Conservation (phyloP, 768 basidiomycete genomes). For the Pulveroboletus sp. region DNA sequence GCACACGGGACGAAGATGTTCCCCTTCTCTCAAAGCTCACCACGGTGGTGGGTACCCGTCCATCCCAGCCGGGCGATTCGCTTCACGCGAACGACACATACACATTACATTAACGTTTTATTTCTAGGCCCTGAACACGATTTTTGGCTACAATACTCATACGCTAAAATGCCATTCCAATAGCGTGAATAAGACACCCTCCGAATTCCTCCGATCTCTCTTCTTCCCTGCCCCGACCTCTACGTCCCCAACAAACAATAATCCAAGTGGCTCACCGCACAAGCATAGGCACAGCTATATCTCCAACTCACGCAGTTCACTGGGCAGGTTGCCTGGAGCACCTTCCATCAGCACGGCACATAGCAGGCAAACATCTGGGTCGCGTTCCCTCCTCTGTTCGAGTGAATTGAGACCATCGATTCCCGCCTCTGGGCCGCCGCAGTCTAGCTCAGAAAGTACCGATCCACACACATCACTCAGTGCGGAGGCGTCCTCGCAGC, state of each 20-base stretch:
- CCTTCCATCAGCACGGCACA: slow-evolving; percentile 20
- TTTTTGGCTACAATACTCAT: slow-evolving; percentile 58
- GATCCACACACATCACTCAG: slow-evolving; percentile 2
- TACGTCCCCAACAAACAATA: slow-evolving; percentile 15
- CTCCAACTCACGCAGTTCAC: slow-evolving; percentile 19
- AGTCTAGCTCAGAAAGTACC: slow-evolving; percentile 12
- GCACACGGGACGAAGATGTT: slow-evolving; percentile 63
- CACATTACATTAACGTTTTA: slow-evolving; percentile 6
- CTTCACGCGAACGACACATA: neutral
- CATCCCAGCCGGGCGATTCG: slow-evolving; percentile 1
- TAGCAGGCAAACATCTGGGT: slow-evolving; percentile 24
- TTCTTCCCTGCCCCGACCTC: slow-evolving; percentile 30
- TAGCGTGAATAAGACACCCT: slow-evolving; percentile 15
- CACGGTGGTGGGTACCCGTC: slow-evolving; percentile 42
- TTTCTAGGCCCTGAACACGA: slow-evolving; percentile 49
- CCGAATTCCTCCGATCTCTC: slow-evolving; percentile 34
- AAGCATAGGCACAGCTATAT: slow-evolving; percentile 18
- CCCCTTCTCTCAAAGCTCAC: slow-evolving; percentile 52
- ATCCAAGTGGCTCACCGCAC: slow-evolving; percentile 3
- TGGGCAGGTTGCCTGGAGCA: slow-evolving; percentile 12
- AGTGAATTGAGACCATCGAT: slow-evolving; percentile 17
- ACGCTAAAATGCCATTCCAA: slow-evolving; percentile 46
- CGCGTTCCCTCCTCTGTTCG: slow-evolving; percentile 19
- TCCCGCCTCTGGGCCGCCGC: slow-evolving; percentile 11
- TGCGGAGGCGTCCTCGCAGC: slow-evolving; percentile 1